Base-by-base conservation (phyloP, 1,139 yeast species). In the Candida neerlandica region DNA sequence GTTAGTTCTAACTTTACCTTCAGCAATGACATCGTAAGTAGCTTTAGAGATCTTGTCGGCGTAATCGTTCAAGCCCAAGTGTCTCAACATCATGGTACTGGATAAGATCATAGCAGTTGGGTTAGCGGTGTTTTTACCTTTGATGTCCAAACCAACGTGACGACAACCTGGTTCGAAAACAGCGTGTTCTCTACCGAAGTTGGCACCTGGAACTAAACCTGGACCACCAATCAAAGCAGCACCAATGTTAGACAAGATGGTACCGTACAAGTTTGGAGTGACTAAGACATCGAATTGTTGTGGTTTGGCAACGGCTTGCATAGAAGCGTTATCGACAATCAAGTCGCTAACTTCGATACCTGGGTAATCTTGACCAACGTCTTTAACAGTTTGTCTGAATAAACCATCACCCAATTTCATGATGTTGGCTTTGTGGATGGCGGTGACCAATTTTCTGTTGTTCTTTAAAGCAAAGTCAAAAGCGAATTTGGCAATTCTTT, bases 151-250 rank as follows among this genome's bases (percentile, higher is more conserved):
- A 74, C 98, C 99, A 65, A 92, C 98, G 78, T 94, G 99, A 82
- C 98, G 89, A 78, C 97, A 92, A 74, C 98, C 99, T 63, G 99
- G 99, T 81, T 94, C 99, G 73, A 94, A 94, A 58, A 94, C 95
- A 53, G 99, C 98, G 72, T 88, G 86, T 67, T 94, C 97, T 73
- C 97, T 88, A 75, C 99, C 98, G 63, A 89, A 91, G 81, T 91
- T 89, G 64, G 96, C 97, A 75, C 98, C 98, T 64, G 99, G 97
- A 51, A 94, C 97, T 64, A 94, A 81, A 75, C 98, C 98, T 67
- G 98, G 98, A 64, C 98, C 98, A 73, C 99, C 99, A 59, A 94
- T 88, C 64, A 94, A 82, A 58, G 96, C 99, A 59, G 99, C 97
- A 78, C 98, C 98, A 67, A 94, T 91, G 83, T 94, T 94, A 60